phyloP scores from a whole-genome alignment of 2,329 filamentous ascomycete species.

The Pseudogymnoascus sp. region DNA sequence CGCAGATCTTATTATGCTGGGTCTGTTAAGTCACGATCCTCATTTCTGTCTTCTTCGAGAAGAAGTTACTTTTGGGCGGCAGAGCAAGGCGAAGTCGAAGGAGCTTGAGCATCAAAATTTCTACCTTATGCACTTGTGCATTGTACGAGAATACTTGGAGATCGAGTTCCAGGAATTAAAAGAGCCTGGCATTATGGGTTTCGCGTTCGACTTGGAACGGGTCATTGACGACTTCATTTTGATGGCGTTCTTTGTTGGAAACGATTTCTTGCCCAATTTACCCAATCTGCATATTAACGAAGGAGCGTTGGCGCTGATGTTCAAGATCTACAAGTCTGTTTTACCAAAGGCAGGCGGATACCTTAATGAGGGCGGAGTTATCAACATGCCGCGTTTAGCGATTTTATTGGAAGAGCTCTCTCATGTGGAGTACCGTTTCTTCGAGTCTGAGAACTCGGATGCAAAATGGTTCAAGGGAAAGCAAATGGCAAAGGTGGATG shows the following conservation, averaged over 20 bases:
- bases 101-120: slow-evolving; percentile 99
- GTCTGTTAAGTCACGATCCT: slow-evolving; percentile 90
- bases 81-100: slow-evolving; percentile 75
- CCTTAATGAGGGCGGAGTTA: slow-evolving; percentile 89
- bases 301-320: slow-evolving; percentile 93
- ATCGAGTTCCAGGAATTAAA: slow-evolving; percentile 93
- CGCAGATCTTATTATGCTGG: slow-evolving; percentile 97
- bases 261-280: slow-evolving; percentile 96
- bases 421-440: slow-evolving; percentile 84
- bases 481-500: slow-evolving; percentile 59
- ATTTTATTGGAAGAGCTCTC: slow-evolving; percentile 74
- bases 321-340: slow-evolving; percentile 87
- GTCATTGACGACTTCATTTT: slow-evolving; percentile 99
- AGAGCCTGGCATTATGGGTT: slow-evolving; percentile 58
- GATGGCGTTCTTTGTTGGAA: slow-evolving; percentile 98
- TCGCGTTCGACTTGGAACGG: slow-evolving; percentile 86
- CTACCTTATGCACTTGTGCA: slow-evolving; percentile 92
- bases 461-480: slow-evolving; percentile 89
- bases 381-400: slow-evolving; percentile 74
- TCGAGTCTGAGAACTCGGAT: slow-evolving; percentile 82
- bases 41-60: slow-evolving; percentile 96
- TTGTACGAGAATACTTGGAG: slow-evolving; percentile 94
- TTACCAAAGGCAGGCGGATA: slow-evolving; percentile 84
- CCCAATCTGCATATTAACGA: slow-evolving; percentile 98
- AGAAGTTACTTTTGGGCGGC: slow-evolving; percentile 92